phyloP scores from a whole-genome alignment of 495 filamentous ascomycete species.

The Mytilinidion resinicola region DNA sequence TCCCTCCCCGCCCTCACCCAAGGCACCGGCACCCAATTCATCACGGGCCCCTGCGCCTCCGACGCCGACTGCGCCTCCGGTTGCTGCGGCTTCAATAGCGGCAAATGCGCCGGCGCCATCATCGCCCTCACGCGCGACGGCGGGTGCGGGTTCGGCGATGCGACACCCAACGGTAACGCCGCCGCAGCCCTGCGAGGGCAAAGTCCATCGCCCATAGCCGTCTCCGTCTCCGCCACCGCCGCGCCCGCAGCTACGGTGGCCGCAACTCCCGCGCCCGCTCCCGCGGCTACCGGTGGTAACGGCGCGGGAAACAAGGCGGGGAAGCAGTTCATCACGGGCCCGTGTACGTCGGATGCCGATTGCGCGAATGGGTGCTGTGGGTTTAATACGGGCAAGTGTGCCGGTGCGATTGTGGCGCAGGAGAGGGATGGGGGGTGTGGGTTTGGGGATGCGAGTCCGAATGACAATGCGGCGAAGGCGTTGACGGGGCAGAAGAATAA shows the following conservation, averaged over 20 bases:
- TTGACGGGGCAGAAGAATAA: neutral
- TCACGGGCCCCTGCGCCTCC: slow-evolving; percentile 21
- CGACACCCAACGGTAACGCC: slow-evolving; percentile 30
- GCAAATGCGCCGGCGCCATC: slow-evolving; percentile 31
- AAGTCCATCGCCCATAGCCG: neutral
- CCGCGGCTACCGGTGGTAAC: neutral
- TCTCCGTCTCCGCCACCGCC: neutral
- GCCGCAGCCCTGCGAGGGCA: slow-evolving; percentile 16
- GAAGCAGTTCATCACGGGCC: slow-evolving; percentile 31
- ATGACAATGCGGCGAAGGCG: slow-evolving; percentile 25
- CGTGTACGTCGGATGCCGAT: slow-evolving; percentile 27
- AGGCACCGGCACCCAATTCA: slow-evolving; percentile 29
- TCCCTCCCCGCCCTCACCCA: slow-evolving; percentile 14
- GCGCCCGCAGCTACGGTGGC: neutral
- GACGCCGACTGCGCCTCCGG: slow-evolving; percentile 27
- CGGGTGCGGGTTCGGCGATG: slow-evolving; percentile 34
- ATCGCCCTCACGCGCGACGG: slow-evolving; percentile 34
- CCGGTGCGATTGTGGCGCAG: slow-evolving; percentile 33
- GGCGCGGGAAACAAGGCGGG: slow-evolving; percentile 14
- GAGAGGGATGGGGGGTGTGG: slow-evolving; percentile 38
- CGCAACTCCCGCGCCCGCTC: neutral
- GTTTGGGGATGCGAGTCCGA: slow-evolving; percentile 32
- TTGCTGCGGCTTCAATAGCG: slow-evolving; percentile 27
- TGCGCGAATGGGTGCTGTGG: slow-evolving; percentile 29
- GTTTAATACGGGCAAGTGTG: slow-evolving; percentile 30